These are phyloP conservation scores for Penicillium paradoxum DNA, from an alignment of 495 filamentous ascomycete genomes.

Conservation along the genomic window DNA sequence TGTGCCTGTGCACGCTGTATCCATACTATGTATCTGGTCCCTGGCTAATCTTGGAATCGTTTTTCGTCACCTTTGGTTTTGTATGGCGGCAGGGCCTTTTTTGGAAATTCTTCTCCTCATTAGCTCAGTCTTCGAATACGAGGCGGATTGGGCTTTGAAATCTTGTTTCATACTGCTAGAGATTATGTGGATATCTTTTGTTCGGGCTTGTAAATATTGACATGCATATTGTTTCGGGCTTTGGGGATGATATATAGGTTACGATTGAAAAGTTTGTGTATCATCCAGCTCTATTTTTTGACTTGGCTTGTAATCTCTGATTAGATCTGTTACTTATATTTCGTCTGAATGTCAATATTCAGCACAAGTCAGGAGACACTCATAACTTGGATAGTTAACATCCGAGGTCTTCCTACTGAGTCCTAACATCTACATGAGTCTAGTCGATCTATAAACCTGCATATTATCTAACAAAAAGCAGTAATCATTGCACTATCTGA, in stretches of 20 bases:
- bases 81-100: neutral
- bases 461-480: neutral
- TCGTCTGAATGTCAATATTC: too few species aligned
- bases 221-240: neutral
- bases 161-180: neutral
- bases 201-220: neutral
- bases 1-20: neutral
- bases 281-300: neutral
- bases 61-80: neutral
- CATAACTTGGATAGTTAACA: too few species aligned
- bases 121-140: constrained; percentile 2
- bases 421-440: too few species aligned
- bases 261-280: neutral
- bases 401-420: too few species aligned
- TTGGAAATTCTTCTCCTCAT: neutral
- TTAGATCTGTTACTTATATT: too few species aligned
- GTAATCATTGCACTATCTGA: constrained; percentile 9
- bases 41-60: neutral
- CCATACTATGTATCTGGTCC: neutral
- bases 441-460: neutral
- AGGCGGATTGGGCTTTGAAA: neutral
- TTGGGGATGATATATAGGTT: neutral
- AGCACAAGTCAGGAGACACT: too few species aligned
- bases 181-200: neutral
- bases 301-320: neutral